Conservation (phyloP, 2,329 filamentous ascomycete species). For the Colletotrichum orchidophilum region DNA sequence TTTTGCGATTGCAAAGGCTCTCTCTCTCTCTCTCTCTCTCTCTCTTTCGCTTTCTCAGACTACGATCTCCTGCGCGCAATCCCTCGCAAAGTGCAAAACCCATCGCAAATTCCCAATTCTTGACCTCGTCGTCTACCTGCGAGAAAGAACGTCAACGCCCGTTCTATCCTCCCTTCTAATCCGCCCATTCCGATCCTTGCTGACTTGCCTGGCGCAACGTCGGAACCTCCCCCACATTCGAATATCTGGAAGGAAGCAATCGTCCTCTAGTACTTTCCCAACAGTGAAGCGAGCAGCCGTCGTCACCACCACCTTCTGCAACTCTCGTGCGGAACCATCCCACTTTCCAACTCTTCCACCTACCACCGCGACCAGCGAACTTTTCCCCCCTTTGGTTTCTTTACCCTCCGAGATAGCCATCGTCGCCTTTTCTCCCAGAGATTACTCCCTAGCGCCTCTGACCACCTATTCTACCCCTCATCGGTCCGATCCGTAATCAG, state of each 20-base stretch:
- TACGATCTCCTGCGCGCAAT: conserved; percentile 24
- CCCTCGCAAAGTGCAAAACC: conserved; percentile 23
- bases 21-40: not conserved
- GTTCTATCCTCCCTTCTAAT: conserved; percentile 4
- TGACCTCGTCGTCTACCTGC: not conserved
- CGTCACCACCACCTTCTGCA: conserved; percentile 23
- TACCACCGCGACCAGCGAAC: conserved; percentile 16
- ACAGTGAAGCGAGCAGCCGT: conserved; percentile 31
- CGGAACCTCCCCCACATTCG: conserved; percentile 30
- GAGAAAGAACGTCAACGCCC: conserved; percentile 22
- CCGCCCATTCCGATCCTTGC: conserved; percentile 32
- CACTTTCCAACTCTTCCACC: conserved; percentile 24
- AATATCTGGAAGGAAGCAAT: conserved; percentile 40
- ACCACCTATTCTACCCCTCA: conserved; percentile 11
- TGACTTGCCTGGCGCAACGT: conserved; percentile 53
- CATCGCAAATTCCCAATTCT: conserved; percentile 33
- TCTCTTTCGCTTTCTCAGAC: not conserved
- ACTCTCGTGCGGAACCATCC: conserved; percentile 31
- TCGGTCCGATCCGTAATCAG: conserved; percentile 14
- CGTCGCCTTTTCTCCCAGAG: conserved; percentile 16
- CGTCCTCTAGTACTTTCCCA: conserved; percentile 38
- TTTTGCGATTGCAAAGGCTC: conserved; percentile 34
- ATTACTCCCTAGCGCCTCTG: conserved; percentile 18
- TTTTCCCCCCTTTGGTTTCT: not conserved
- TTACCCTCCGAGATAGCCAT: not conserved